Evolutionary conservation across 805 yeast genomes (phyloP).

Genomic region (Wickerhamomyces mucosus): DNA sequence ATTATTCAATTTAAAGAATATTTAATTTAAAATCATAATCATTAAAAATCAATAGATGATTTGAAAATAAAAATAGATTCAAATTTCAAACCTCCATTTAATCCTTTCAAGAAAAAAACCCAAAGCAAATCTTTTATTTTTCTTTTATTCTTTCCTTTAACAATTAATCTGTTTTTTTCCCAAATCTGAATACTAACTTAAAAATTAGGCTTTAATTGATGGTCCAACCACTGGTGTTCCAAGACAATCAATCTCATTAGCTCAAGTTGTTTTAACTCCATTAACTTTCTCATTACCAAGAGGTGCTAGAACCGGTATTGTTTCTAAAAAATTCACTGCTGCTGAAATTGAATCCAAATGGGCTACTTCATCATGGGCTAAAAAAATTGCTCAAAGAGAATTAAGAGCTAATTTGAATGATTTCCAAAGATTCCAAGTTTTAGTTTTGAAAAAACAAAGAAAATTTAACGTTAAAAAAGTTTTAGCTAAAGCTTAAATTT

Average conservation of each 20-base stretch:
- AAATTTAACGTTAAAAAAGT: conserved; percentile 92
- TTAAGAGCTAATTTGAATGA: conserved; percentile 90
- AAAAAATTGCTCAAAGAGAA: conserved; percentile 93
- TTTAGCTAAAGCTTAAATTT: conserved; percentile 79
- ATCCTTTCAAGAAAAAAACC: neutral
- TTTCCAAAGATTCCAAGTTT: conserved; percentile 99
- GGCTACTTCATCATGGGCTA: conserved; percentile 94
- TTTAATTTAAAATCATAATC: too few species aligned
- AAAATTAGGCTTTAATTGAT: conserved; percentile 81
- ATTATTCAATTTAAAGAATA: too few species aligned
- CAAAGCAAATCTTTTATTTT: conserved; percentile 15
- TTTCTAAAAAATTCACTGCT: conserved; percentile 89
- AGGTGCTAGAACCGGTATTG: conserved; percentile 82
- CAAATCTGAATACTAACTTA: too few species aligned
- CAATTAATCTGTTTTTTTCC: too few species aligned
- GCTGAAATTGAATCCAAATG: conserved; percentile 84
- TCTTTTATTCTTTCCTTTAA: too few species aligned
- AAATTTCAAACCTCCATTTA: neutral
- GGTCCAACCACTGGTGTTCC: conserved; percentile 86
- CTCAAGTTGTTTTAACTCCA: conserved; percentile 88
- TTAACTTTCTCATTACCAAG: conserved; percentile 86
- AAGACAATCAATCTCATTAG: conserved; percentile 87
- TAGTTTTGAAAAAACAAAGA: conserved; percentile 96
- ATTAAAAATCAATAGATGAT: too few species aligned
- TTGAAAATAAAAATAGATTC: too few species aligned